Evolutionary conservation across 2,329 filamentous ascomycete species (phyloP).

Genomic region (Graphilbum sp.): DNA sequence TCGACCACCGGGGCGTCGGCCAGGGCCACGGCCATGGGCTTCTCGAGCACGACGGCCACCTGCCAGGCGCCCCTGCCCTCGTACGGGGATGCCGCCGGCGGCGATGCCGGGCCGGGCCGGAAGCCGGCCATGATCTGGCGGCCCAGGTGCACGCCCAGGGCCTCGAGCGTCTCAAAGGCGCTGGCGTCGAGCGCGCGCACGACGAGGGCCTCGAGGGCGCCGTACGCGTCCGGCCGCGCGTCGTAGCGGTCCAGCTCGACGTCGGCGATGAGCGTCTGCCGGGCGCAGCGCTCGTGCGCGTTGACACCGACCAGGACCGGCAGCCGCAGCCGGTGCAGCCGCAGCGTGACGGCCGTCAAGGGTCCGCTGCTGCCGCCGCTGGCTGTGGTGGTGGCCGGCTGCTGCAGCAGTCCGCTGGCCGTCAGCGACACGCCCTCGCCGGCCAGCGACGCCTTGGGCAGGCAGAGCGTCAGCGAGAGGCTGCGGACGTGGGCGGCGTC

Average conservation of each 20-base stretch:
- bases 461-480: constrained; percentile 33
- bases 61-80: constrained; percentile 27
- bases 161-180: constrained; percentile 46
- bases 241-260: constrained; percentile 35
- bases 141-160: constrained; percentile 34
- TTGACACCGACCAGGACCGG: constrained; percentile 60
- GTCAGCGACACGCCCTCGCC: constrained; percentile 9
- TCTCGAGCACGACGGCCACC: constrained; percentile 47
- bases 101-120: constrained; percentile 18
- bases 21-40: constrained; percentile 57
- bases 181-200: constrained; percentile 43
- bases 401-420: constrained; percentile 10
- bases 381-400: background rate
- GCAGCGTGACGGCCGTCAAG: constrained; percentile 20
- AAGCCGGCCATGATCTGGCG: constrained; percentile 26
- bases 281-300: constrained; percentile 42
- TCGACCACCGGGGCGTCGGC: constrained; percentile 58
- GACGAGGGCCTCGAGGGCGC: constrained; percentile 39
- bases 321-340: constrained; percentile 40
- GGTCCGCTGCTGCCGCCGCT: no score
- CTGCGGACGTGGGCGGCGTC: constrained; percentile 22
- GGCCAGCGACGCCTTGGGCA: constrained; percentile 48
- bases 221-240: constrained; percentile 31
- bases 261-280: constrained; percentile 7
- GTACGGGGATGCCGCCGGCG: constrained; percentile 12